Conservation (phyloP, 495 filamentous ascomycete species). For the Penicillium malachiteum region DNA sequence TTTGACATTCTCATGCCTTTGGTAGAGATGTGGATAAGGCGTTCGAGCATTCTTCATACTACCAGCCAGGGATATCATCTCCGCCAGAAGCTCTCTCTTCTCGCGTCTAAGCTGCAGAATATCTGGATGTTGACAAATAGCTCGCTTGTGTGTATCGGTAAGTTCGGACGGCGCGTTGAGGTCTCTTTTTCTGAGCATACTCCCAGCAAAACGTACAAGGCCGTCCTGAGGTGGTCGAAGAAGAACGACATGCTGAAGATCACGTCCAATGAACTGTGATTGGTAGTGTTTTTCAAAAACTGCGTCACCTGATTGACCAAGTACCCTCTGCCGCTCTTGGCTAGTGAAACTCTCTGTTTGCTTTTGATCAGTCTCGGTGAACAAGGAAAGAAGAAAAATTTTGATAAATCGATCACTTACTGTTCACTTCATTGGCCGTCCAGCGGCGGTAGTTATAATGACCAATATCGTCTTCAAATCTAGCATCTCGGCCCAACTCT, state of each 20-base stretch:
- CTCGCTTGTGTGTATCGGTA: slow-evolving; percentile 21
- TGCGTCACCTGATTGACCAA: slow-evolving; percentile 26
- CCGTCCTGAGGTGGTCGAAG: slow-evolving; percentile 25
- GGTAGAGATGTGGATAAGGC: slow-evolving; percentile 24
- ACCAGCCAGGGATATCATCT: slow-evolving; percentile 31
- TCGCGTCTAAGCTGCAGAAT: slow-evolving; percentile 25
- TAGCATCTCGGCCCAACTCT: slow-evolving; percentile 21
- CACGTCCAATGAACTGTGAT: slow-evolving; percentile 26
- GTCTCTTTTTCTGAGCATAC: slow-evolving; percentile 31
- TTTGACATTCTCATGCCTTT: slow-evolving; percentile 21
- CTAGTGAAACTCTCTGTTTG: slow-evolving; percentile 28
- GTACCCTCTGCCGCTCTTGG: slow-evolving; percentile 30
- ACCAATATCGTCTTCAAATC: slow-evolving; percentile 34
- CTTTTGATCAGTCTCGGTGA: not conserved
- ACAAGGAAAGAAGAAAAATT: no score
- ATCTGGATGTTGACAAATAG: slow-evolving; percentile 25
- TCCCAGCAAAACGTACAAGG: slow-evolving; percentile 14
- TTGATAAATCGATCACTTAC: slow-evolving; percentile 21
- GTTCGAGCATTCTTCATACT: slow-evolving; percentile 22
- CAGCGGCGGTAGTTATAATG: slow-evolving; percentile 32
- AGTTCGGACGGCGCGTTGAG: slow-evolving; percentile 20
- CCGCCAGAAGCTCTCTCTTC: slow-evolving; percentile 29
- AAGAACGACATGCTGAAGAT: slow-evolving; percentile 30
- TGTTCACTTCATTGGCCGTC: slow-evolving; percentile 34
- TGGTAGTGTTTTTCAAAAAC: slow-evolving; percentile 35